Percentiles rank a stretch among this genome's conserved stretches.
These are phyloP conservation scores for Cytospora mali DNA, from an alignment of 2,329 filamentous ascomycete species.

Conservation along the genomic window DNA sequence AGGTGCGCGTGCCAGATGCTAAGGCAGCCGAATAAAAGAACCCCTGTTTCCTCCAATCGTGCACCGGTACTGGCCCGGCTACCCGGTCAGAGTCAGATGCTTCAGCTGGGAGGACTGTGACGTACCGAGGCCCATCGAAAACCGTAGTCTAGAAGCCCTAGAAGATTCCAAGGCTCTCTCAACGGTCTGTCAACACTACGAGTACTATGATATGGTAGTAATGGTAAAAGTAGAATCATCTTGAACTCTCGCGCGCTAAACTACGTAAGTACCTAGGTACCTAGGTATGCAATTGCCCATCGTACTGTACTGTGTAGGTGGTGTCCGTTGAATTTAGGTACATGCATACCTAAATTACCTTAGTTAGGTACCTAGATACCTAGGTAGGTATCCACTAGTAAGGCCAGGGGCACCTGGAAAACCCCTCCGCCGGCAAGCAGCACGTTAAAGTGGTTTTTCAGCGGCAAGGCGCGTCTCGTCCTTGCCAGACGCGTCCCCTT, in stretches of 20 bases:
- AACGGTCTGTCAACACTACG: not conserved
- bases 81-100: too few species aligned
- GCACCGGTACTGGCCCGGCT: not conserved
- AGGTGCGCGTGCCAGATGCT: not conserved
- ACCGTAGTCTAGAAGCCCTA: not conserved
- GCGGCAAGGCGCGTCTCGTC: conserved; percentile 23
- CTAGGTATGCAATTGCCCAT: not conserved
- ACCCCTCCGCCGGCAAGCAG: not conserved
- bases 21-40: not conserved
- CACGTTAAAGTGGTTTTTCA: conserved; percentile 28
- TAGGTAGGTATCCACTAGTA: not conserved
- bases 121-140: too few species aligned
- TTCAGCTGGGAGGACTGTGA: too few species aligned
- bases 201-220: too few species aligned
- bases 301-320: too few species aligned
- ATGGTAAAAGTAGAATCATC: too few species aligned
- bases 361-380: not conserved
- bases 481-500: conserved; percentile 25
- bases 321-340: too few species aligned
- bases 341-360: too few species aligned
- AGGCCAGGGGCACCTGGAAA: not conserved
- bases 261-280: not conserved
- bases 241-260: too few species aligned
- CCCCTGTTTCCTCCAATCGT: not conserved
- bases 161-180: not conserved